Conservation (phyloP, 495 filamentous ascomycete species). For the Lentithecium fluviatile region DNA sequence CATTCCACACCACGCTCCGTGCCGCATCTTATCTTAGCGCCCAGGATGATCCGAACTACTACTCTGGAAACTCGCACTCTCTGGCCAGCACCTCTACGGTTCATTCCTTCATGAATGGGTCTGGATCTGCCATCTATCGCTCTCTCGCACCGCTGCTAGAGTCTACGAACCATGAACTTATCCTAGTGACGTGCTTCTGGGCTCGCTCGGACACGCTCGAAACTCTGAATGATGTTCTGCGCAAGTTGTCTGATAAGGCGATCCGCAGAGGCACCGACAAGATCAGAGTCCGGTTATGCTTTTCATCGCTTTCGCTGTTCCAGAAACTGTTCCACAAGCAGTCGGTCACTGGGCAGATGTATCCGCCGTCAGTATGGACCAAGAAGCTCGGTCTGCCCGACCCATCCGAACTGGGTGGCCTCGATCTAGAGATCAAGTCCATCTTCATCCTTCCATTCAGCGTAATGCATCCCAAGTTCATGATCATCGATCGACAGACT, state of each 20-base stretch:
- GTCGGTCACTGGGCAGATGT: constrained; percentile 55
- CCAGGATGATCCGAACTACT: constrained; percentile 39
- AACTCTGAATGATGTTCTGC: constrained; percentile 51
- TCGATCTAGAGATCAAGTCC: constrained; percentile 66
- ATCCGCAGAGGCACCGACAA: constrained; percentile 33
- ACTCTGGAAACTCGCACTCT: constrained; percentile 14
- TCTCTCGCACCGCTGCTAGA: constrained; percentile 57
- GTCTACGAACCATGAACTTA: constrained; percentile 58
- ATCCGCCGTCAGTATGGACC: constrained; percentile 56
- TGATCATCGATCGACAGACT: constrained; percentile 62
- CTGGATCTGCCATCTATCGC: constrained; percentile 54
- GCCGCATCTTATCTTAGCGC: neutral
- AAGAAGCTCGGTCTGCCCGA: constrained; percentile 59
- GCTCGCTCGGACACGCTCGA: constrained; percentile 56
- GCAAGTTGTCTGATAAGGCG: constrained; percentile 50
- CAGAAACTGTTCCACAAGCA: constrained; percentile 70
- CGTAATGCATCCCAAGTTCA: constrained; percentile 75
- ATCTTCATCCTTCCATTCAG: constrained; percentile 72
- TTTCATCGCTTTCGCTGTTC: constrained; percentile 63
- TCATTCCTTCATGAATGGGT: constrained; percentile 55
- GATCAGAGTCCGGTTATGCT: constrained; percentile 57
- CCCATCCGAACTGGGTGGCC: constrained; percentile 50
- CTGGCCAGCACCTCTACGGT: constrained; percentile 48
- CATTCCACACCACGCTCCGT: constrained; percentile 11
- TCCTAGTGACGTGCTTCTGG: constrained; percentile 80